Evolutionary conservation across 1,284 basidiomycete species (phyloP).

Genomic region (Clitocybe nebularis): DNA sequence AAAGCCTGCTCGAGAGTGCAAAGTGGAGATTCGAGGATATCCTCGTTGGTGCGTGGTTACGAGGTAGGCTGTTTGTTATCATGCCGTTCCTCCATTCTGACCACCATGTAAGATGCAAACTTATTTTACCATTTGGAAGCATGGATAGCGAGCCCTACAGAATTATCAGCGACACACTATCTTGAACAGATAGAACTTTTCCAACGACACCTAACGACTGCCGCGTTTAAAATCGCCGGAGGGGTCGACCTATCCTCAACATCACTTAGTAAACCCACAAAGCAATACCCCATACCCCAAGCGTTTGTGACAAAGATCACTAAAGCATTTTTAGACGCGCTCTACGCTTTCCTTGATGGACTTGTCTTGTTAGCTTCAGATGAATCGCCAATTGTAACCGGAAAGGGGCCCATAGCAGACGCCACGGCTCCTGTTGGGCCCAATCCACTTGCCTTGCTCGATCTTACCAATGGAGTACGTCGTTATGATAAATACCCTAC

Average conservation of each 20-base stretch:
- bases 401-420: slow-evolving; percentile 31
- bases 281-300: slow-evolving; percentile 55
- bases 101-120: slow-evolving; percentile 63
- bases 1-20: slow-evolving; percentile 74
- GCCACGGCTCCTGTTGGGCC: slow-evolving; percentile 29
- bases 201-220: slow-evolving; percentile 78
- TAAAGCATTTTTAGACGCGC: slow-evolving; percentile 82
- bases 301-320: slow-evolving; percentile 73
- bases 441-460: slow-evolving; percentile 52
- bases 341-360: slow-evolving; percentile 90
- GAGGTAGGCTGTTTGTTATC: slow-evolving; percentile 55
- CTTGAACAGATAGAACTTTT: slow-evolving; percentile 78
- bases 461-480: slow-evolving; percentile 61
- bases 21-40: slow-evolving; percentile 89
- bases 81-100: slow-evolving; percentile 10
- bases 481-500: slow-evolving; percentile 3
- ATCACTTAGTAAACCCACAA: slow-evolving; percentile 43
- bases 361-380: slow-evolving; percentile 81
- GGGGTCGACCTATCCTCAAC: slow-evolving; percentile 60
- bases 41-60: slow-evolving; percentile 77
- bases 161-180: slow-evolving; percentile 60
- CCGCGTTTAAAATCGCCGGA: slow-evolving; percentile 82
- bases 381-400: slow-evolving; percentile 49
- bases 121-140: slow-evolving; percentile 84
- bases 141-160: slow-evolving; percentile 66